phyloP scores from a whole-genome alignment of 2,329 filamentous ascomycete genomes.

The Cercospora zeina region DNA sequence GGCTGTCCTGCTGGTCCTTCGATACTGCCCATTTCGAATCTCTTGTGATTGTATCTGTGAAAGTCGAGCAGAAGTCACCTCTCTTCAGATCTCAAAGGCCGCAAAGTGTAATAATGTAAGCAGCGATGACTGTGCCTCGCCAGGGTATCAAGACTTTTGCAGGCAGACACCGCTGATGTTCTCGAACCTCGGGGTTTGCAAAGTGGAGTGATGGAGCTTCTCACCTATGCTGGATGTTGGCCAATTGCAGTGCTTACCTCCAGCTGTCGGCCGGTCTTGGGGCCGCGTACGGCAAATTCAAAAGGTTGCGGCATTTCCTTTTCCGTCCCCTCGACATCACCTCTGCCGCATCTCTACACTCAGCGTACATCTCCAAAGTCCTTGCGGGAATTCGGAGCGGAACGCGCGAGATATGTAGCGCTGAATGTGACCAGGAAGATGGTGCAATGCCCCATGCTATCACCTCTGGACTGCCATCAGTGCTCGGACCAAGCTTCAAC shows the following conservation, averaged over 20 bases:
- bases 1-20: conserved; percentile 5
- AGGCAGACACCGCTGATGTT: neutral
- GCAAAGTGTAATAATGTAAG: neutral
- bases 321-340: neutral
- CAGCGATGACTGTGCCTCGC: neutral
- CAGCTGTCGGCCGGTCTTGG: neutral
- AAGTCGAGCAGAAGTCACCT: neutral
- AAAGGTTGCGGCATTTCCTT: neutral
- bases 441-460: neutral
- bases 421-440: neutral
- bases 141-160: neutral
- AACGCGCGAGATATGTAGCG: neutral
- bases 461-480: neutral
- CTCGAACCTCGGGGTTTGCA: neutral
- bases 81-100: neutral
- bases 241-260: neutral
- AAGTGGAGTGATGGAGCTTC: neutral
- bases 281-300: neutral
- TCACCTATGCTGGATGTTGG: neutral
- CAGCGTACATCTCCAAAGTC: neutral
- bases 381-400: neutral
- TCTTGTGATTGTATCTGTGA: neutral
- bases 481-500: conserved; percentile 3
- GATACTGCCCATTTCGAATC: conserved; percentile 21
- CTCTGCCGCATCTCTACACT: neutral